Base-by-base conservation (phyloP, 2,329 filamentous ascomycete genomes). In the Clonostachys chloroleuca region DNA sequence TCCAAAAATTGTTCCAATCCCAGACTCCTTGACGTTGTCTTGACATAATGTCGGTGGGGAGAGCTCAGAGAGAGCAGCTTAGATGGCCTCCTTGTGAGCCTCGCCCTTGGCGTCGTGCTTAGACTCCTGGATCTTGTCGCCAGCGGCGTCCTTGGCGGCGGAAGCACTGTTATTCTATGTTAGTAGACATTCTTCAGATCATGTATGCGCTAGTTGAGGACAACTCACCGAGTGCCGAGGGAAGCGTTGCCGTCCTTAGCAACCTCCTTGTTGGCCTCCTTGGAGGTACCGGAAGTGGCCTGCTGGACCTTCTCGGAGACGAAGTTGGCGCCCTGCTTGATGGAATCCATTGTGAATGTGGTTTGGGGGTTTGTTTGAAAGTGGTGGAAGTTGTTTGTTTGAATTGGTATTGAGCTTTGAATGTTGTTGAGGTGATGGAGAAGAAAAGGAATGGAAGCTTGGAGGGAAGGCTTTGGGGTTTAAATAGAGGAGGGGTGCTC, bases 181-280 rank as follows among this genome's bases (percentile, higher is more conserved):
- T 46, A 49, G 51, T n/a, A 42, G n/a, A 30, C 12, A 5, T 13
- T 3, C 7, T 20, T 7, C n/a, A 18, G 5, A 10, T 5, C 6
- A 40, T 6, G 3, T 5, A 8, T 12, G 13, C 10, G 16, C 5
- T 20, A 10, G 18, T 30, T 5, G 35, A 3, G 39, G 20, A 16
- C 17, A 24, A 43, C 68, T 58, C 64, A 75, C 72, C 83, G 81
- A 61, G 77, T 81, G 60, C 68, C 62, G 49, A 82, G 6, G 55
- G 56, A 54, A 51, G 73, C 73, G 61, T 83, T 68, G 64, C 56
- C 64, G 62, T 81, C 80, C 77, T 86, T 86, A 65, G 83, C 83
- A 54, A 81, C 75, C 55, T 76, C 62, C 79, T 87, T 86, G 79
- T 87, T 86, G 72, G 72, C 72, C 71, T 86, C 81, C 80, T 87